Percentiles rank a stretch among this genome's conserved stretches.
phyloP scores from a whole-genome alignment of 345 rosid species.

The Cardamine chenopodiifolia region DNA sequence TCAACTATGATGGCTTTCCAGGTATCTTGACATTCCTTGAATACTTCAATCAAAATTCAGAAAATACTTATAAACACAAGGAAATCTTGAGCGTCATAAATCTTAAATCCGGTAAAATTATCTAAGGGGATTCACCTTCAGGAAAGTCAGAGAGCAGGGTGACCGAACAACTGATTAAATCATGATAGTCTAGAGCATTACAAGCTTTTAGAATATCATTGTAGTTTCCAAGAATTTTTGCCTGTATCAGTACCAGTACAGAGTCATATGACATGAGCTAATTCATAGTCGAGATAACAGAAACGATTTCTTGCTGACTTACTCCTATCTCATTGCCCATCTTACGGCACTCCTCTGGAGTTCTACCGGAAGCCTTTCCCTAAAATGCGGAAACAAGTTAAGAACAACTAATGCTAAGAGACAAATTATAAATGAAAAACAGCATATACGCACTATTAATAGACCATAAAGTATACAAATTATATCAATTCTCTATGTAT shows the following conservation, averaged over 20 bases:
- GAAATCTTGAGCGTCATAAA: conserved; percentile 28
- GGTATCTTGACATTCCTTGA: conserved; percentile 70
- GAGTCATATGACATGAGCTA: conserved; percentile 36
- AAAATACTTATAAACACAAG: conserved; percentile 26
- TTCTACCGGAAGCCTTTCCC: conserved; percentile 93
- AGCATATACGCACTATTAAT: background rate
- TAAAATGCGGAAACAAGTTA: conserved; percentile 43
- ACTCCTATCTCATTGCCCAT: conserved; percentile 78
- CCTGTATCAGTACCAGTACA: conserved; percentile 58
- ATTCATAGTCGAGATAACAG: conserved; percentile 27
- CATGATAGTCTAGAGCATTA: conserved; percentile 94
- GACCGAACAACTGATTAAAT: conserved; percentile 79
- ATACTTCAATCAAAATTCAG: conserved; percentile 52
- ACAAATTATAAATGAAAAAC: background rate
- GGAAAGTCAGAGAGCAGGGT: conserved; percentile 73
- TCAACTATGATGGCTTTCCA: conserved; percentile 89
- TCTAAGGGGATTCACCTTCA: conserved; percentile 60
- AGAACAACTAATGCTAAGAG: conserved; percentile 10
- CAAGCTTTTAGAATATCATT: conserved; percentile 70
- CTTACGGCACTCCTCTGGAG: conserved; percentile 59
- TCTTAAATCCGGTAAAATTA: background rate
- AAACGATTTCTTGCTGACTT: conserved; percentile 47
- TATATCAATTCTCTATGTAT: background rate
- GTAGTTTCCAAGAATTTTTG: conserved; percentile 69
- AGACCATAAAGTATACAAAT: conserved; percentile 19